phyloP scores from a whole-genome alignment of 495 filamentous ascomycete species.

The Aspergillus coremiiformis region DNA sequence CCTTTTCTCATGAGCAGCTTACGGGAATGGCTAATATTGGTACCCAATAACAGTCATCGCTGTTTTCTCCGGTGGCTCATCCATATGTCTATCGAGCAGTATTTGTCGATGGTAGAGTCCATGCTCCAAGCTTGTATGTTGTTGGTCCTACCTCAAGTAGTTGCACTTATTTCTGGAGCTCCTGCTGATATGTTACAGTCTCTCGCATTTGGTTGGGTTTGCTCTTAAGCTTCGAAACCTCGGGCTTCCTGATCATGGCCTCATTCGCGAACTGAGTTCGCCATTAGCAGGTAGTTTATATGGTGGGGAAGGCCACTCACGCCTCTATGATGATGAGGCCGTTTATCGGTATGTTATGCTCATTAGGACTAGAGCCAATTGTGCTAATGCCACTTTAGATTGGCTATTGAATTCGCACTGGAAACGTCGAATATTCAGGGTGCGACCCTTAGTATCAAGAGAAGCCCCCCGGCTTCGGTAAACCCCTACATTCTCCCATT shows the following conservation, averaged over 20 bases:
- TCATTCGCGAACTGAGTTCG: conserved; percentile 82
- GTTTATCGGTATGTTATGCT: conserved; percentile 69
- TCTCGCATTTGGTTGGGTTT: conserved; percentile 89
- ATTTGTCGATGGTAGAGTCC: conserved; percentile 88
- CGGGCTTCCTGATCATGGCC: conserved; percentile 83
- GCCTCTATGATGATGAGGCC: conserved; percentile 82
- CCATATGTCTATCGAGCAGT: conserved; percentile 90
- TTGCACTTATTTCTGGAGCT: not conserved
- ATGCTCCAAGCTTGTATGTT: conserved; percentile 81
- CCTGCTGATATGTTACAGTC: conserved; percentile 31
- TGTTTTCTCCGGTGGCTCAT: conserved; percentile 74
- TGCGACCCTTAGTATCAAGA: conserved; percentile 43
- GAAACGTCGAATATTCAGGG: conserved; percentile 64
- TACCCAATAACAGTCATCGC: conserved; percentile 57
- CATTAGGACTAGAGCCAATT: not conserved
- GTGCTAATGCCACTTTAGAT: conserved; percentile 36
- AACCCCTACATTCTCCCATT: conserved; percentile 90
- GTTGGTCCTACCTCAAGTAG: not conserved
- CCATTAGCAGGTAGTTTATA: conserved; percentile 90
- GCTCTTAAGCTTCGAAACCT: conserved; percentile 88
- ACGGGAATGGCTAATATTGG: conserved; percentile 11
- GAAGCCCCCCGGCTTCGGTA: conserved; percentile 46
- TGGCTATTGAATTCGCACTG: conserved; percentile 77
- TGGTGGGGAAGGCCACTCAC: conserved; percentile 84
- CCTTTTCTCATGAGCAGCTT: not conserved